Base-by-base conservation (phyloP, 2,329 filamentous ascomycete species). In the Cordyceps sp. region DNA sequence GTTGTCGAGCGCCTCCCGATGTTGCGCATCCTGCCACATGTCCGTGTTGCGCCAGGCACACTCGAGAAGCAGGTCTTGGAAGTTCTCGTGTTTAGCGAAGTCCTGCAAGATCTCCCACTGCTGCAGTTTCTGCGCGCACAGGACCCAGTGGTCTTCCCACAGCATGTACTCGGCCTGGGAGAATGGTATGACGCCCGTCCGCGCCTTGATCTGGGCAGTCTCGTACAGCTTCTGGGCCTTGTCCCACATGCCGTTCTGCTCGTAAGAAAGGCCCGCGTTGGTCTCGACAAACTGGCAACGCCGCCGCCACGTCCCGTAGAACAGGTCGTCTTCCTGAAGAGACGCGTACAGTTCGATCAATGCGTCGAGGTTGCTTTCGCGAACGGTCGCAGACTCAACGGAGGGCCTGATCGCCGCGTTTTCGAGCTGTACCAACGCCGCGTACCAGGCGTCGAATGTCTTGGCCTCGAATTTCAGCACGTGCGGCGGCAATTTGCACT, bases 181-280 rank as follows among this genome's bases (percentile, higher is more conserved):
- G 54, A 94, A 96, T 0, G 90, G 88, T 38, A 96, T 74, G n/a
- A 88, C 83, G 32, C 86, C 90, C 1, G 88, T 96, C 29, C 92
- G 74, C 28, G 92, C 90, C 54, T 96, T 98, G 52, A 98, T 84
- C 54, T 98, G 92, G 1, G 92, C 90, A 34, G 78, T 78, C 54
- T 99, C 90, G 53, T 96, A 98, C 61, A 94, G 78, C 47, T 82
- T 81, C 57, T 98, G 92, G 1, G 92, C 86, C 57, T 96, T 96
- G 46, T 98, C 90, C 92, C 90, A 98, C 72, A 96, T 93, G 30
- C 90, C 90, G 45, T 93, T 93, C 51, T 99, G 92, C 58, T 99
- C 92, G 45, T 94, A 98, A 0, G 90, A 98, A 7, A 99, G 63
- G 2, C 86, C 90, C 12, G 90, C 84, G 49, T 98, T 99, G 8